Percentiles rank a stretch among this genome's conserved stretches.
These are phyloP conservation scores for Oemleria cerasiformis DNA, from an alignment of 306 rosid genomes.

Conservation along the genomic window DNA sequence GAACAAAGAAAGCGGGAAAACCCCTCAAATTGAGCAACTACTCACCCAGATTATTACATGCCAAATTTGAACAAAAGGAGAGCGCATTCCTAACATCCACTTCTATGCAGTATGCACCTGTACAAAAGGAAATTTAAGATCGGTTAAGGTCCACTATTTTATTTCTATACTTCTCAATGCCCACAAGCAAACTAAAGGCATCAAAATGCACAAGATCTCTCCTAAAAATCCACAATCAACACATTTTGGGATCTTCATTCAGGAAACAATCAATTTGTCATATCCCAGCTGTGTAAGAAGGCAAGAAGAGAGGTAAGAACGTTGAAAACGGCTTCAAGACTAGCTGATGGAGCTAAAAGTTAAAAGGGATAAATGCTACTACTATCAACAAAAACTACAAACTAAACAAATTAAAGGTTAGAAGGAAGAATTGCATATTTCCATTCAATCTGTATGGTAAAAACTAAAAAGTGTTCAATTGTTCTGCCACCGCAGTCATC, in stretches of 20 bases:
- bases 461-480: background rate
- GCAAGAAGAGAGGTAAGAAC: background rate
- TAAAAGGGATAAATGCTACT: background rate
- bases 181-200: background rate
- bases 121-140: background rate
- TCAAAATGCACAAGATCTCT: too few relatives aligned
- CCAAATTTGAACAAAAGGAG: background rate
- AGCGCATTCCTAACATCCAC: background rate
- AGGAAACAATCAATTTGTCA: too few relatives aligned
- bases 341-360: background rate
- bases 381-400: background rate
- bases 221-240: too few relatives aligned
- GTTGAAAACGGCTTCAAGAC: background rate
- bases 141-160: background rate
- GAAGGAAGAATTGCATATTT: background rate
- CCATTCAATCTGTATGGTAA: background rate
- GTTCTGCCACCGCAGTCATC: background rate
- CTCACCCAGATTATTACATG: slow-evolving; percentile 13
- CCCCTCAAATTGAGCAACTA: slow-evolving; percentile 17
- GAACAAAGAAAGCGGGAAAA: slow-evolving; percentile 5
- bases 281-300: too few relatives aligned
- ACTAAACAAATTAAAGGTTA: too few relatives aligned
- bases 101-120: slow-evolving; percentile 16
- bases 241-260: too few relatives aligned
- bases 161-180: background rate